phyloP scores from a whole-genome alignment of 106 monocot species.

The Apostasia ramifera region DNA sequence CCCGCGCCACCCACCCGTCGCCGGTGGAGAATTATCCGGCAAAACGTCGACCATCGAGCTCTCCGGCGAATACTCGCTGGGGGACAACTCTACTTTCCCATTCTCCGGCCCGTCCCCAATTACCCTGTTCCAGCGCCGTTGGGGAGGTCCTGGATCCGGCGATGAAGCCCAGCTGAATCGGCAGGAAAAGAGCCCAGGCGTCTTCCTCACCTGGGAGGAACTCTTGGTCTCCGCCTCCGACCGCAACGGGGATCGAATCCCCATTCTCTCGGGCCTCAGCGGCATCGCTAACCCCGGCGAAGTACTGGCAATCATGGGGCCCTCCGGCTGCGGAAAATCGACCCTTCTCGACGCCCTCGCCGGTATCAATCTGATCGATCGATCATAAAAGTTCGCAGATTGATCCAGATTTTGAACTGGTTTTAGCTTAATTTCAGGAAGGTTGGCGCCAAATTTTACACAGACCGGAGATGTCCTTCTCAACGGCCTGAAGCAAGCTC shows the following conservation, averaged over 20 bases:
- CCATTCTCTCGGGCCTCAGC: conserved; percentile 18
- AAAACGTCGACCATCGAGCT: no score
- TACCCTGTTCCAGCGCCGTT: neutral
- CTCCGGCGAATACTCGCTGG: no score
- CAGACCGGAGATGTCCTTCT: conserved; percentile 18
- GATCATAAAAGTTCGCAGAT: neutral
- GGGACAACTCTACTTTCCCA: no score
- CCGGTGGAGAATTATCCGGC: no score
- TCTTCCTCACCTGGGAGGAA: conserved; percentile 23
- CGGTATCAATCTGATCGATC: neutral
- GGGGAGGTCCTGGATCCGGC: neutral
- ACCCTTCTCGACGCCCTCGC: conserved; percentile 33
- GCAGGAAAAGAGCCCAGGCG: neutral
- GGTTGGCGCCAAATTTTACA: conserved; percentile 11
- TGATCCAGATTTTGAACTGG: neutral
- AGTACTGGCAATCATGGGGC: conserved; percentile 41
- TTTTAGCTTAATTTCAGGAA: conserved; percentile 8
- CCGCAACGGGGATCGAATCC: neutral
- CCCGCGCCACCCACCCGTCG: no score
- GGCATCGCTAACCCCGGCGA: conserved; percentile 26
- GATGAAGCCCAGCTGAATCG: neutral
- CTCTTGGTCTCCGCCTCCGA: conserved; percentile 12
- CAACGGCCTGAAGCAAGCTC: conserved; percentile 20
- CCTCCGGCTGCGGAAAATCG: conserved; percentile 37
- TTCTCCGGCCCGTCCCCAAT: no score